These are phyloP conservation scores for Brettanomyces custersianus DNA, from an alignment of 805 yeast species.

Conservation along the genomic window DNA sequence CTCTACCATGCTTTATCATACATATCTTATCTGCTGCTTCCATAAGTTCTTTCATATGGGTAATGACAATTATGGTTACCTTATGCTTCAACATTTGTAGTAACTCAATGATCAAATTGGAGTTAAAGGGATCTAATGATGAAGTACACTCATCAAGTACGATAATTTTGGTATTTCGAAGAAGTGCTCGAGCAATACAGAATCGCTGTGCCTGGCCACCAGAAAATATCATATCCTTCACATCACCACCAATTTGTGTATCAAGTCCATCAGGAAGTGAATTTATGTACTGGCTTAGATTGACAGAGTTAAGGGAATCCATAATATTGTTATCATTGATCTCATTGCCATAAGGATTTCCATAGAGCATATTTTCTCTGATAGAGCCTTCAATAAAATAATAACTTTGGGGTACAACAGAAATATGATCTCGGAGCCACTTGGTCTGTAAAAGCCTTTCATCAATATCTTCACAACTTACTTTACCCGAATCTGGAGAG, in stretches of 20 bases:
- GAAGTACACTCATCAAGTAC: constrained; percentile 89
- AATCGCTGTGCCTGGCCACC: constrained; percentile 90
- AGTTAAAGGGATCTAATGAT: constrained; percentile 64
- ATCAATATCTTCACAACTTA: constrained; percentile 37
- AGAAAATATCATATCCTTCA: constrained; percentile 42
- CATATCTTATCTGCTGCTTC: constrained; percentile 42
- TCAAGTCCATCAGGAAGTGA: constrained; percentile 50
- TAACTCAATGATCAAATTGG: constrained; percentile 39
- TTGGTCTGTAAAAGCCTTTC: constrained; percentile 36
- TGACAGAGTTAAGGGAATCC: constrained; percentile 34
- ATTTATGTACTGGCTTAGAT: constrained; percentile 45
- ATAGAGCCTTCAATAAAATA: constrained; percentile 67
- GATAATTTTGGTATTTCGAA: constrained; percentile 55
- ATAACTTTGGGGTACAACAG: constrained; percentile 73
- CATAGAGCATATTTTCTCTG: constrained; percentile 62
- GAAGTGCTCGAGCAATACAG: constrained; percentile 72
- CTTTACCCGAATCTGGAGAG: constrained; percentile 23
- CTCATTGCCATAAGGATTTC: constrained; percentile 24
- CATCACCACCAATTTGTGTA: constrained; percentile 45
- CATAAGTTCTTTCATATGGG: constrained; percentile 70
- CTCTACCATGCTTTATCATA: constrained; percentile 37
- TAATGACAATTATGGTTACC: constrained; percentile 49
- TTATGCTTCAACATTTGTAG: constrained; percentile 27
- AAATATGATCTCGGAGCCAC: constrained; percentile 43
- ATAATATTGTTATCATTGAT: constrained; percentile 24